Evolutionary conservation across 2,329 filamentous ascomycete species (phyloP).

Genomic region (Pestalotiopsis sp.): DNA sequence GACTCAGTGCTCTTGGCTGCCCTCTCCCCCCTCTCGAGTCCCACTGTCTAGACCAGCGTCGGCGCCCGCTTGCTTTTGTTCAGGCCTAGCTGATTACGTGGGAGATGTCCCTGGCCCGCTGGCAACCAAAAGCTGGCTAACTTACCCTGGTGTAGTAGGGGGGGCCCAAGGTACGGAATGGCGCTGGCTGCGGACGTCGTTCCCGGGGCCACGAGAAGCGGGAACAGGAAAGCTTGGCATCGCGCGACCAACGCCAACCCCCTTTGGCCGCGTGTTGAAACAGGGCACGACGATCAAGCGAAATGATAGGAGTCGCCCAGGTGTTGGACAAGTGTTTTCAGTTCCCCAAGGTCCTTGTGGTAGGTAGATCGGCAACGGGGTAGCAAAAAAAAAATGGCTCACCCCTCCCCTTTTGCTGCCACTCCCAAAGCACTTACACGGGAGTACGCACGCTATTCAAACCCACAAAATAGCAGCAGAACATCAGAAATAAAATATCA

Average conservation of each 20-base stretch:
- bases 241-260: constrained; percentile 2
- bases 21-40: neutral
- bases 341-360: too few relatives aligned
- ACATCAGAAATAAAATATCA: too few relatives aligned
- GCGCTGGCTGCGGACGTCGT: neutral
- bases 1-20: neutral
- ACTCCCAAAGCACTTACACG: too few relatives aligned
- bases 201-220: constrained; percentile 1
- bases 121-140: neutral
- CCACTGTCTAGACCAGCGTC: neutral
- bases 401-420: too few relatives aligned
- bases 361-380: neutral
- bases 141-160: too few relatives aligned
- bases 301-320: constrained; percentile 3
- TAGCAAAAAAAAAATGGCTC: neutral
- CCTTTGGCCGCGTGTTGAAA: constrained; percentile 6
- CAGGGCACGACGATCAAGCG: constrained; percentile 1
- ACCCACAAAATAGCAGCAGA: too few relatives aligned
- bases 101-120: constrained; percentile 1
- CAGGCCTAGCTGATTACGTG: constrained; percentile 3
- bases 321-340: neutral
- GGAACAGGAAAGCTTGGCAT: constrained; percentile 6
- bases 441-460: too few relatives aligned
- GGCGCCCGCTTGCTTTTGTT: neutral
- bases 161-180: neutral